phyloP scores from a whole-genome alignment of 768 basidiomycete genomes.

The Chalciporus piperatus region DNA sequence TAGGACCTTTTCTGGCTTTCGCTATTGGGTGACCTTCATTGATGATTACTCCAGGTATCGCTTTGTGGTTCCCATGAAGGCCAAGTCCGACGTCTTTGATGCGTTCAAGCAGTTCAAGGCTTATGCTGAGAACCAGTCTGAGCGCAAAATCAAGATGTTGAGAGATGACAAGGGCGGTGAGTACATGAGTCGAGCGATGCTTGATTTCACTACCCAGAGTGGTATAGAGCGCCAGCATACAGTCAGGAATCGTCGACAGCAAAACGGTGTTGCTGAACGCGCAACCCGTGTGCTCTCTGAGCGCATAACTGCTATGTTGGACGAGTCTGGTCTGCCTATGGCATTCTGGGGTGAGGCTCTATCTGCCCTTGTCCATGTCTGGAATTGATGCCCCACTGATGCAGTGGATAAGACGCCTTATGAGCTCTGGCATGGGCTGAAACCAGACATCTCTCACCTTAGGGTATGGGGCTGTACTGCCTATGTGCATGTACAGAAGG shows the following conservation, averaged over 20 bases:
- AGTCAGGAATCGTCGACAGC: neutral
- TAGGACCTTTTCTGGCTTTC: conserved; percentile 3
- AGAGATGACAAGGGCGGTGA: conserved; percentile 31
- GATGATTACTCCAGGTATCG: conserved; percentile 7
- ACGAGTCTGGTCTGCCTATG: no score
- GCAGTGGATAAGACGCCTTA: no score
- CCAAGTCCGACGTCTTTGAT: conserved; percentile 22
- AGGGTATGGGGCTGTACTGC: no score
- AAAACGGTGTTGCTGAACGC: neutral
- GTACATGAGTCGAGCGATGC: conserved; percentile 29
- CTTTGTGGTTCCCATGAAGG: conserved; percentile 17
- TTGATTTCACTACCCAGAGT: conserved; percentile 4
- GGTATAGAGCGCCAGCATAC: conserved; percentile 22
- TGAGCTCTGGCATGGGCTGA: no score
- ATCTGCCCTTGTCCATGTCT: no score
- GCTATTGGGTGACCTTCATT: conserved; percentile 13
- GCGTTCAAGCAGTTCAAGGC: conserved; percentile 31
- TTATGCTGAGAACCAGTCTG: conserved; percentile 28
- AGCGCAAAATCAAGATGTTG: conserved; percentile 13
- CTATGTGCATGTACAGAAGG: conserved; percentile 37
- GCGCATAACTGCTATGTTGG: conserved; percentile 20
- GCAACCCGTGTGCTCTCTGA: neutral
- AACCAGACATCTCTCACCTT: no score
- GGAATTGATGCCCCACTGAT: no score
- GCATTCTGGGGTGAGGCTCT: no score